Conservation (phyloP, 73 alveolate species). For the Loxodes magnus region DNA sequence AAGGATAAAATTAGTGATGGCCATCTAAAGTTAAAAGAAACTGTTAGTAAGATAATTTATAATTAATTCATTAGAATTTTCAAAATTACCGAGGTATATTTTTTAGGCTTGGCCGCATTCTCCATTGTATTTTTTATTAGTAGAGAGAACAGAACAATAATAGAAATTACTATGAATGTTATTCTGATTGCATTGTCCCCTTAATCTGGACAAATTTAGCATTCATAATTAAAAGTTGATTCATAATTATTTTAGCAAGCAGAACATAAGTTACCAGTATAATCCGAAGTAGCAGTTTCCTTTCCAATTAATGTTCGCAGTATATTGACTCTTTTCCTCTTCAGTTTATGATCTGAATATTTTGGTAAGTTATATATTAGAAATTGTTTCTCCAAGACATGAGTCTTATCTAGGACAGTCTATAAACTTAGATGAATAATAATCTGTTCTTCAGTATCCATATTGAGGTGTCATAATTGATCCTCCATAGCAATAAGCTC, state of each 20-base stretch:
- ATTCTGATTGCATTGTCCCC: constrained; percentile 16
- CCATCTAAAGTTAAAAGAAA: constrained; percentile 48
- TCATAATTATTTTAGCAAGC: not conserved
- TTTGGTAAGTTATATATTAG: too few relatives aligned
- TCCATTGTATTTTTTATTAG: constrained; percentile 23
- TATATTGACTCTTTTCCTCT: too few relatives aligned
- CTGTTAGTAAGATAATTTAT: constrained; percentile 26
- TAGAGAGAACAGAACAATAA: constrained; percentile 6
- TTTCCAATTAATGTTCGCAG: too few relatives aligned
- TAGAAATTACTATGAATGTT: constrained; percentile 14
- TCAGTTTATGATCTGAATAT: too few relatives aligned
- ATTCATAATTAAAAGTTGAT: constrained; percentile 1
- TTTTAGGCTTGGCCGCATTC: constrained; percentile 25
- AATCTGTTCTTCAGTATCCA: constrained; percentile 45
- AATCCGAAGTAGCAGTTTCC: not conserved
- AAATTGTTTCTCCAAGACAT: constrained; percentile 29
- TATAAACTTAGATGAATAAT: constrained; percentile 23
- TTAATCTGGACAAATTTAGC: not conserved
- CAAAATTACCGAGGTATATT: constrained; percentile 26
- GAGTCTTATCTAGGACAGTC: constrained; percentile 25
- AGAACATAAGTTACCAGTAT: not conserved
- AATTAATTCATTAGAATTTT: constrained; percentile 45
- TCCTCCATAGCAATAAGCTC: constrained; percentile 42
- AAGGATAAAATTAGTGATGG: constrained; percentile 22
- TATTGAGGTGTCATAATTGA: constrained; percentile 26